phyloP scores from a whole-genome alignment of 306 rosid genomes.

The Dryas octopetala region DNA sequence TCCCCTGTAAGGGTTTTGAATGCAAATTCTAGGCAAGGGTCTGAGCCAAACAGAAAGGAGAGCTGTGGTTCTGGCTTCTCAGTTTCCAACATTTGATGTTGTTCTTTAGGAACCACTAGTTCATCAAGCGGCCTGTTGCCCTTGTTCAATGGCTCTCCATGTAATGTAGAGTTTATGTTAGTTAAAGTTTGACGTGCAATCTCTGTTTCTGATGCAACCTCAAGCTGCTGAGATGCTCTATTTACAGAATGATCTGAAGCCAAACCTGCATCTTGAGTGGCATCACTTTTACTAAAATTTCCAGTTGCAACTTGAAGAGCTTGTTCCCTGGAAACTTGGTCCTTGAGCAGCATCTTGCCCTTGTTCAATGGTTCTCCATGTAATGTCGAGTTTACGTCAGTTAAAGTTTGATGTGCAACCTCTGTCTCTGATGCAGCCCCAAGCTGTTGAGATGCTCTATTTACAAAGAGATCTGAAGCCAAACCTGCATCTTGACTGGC shows the following conservation, averaged over 20 bases:
- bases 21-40: constrained; percentile 52
- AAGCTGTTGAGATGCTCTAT: constrained; percentile 28
- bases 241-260: constrained; percentile 21
- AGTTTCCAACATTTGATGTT: constrained; percentile 38
- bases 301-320: constrained; percentile 38
- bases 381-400: constrained; percentile 5
- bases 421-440: constrained; percentile 27
- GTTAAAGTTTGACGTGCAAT: constrained; percentile 16
- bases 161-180: constrained; percentile 6
- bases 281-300: constrained; percentile 36
- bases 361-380: constrained; percentile 27
- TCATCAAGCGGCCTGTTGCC: constrained; percentile 27
- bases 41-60: constrained; percentile 38
- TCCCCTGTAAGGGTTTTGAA: constrained; percentile 64
- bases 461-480: constrained; percentile 20
- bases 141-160: constrained; percentile 29
- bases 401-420: constrained; percentile 16
- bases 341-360: constrained; percentile 27
- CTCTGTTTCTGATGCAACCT: constrained; percentile 26
- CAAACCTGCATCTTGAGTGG: constrained; percentile 33
- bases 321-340: constrained; percentile 36
- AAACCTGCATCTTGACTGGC: constrained; percentile 32
- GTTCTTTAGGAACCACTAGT: constrained; percentile 32
- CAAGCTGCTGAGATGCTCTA: constrained; percentile 28
- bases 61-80: constrained; percentile 39